Evolutionary conservation across 176 grass and related monocot species (phyloP).

Genomic region (Oryza longistaminata): DNA sequence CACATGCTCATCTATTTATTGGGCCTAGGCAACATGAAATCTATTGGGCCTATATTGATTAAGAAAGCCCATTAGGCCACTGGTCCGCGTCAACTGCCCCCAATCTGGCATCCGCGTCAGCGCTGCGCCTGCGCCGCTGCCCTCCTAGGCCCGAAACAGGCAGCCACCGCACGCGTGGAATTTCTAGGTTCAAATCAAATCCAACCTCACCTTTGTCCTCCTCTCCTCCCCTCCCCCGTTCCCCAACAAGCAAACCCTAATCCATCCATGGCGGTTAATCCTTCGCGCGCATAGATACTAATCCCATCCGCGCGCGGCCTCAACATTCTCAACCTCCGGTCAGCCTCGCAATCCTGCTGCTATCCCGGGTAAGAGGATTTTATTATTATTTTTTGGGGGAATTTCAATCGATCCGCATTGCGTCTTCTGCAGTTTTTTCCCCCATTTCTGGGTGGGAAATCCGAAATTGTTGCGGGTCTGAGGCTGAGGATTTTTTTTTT

Average conservation of each 20-base stretch:
- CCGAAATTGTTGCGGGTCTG: background rate
- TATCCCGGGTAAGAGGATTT: conserved; percentile 37
- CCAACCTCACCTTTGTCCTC: conserved; percentile 27
- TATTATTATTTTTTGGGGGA: background rate
- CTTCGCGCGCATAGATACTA: background rate
- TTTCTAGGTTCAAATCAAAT: conserved; percentile 43
- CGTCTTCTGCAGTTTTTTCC: background rate
- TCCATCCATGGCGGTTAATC: background rate
- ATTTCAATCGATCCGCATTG: background rate
- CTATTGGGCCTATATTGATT: background rate
- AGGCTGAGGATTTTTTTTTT: background rate
- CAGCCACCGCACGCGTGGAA: background rate
- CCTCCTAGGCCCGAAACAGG: background rate
- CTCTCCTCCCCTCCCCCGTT: background rate
- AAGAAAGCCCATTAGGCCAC: background rate
- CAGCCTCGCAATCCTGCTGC: background rate
- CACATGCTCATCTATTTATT: no score
- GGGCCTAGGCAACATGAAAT: no score
- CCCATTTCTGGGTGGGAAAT: background rate
- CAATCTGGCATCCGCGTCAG: background rate
- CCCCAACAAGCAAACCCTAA: conserved; percentile 49
- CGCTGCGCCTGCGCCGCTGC: no score
- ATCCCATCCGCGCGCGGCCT: conserved; percentile 4
- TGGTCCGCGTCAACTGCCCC: background rate
- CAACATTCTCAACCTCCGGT: background rate